Evolutionary conservation across 139 green algal species (phyloP).

Genomic region (Limnomonas spitsbergensis): DNA sequence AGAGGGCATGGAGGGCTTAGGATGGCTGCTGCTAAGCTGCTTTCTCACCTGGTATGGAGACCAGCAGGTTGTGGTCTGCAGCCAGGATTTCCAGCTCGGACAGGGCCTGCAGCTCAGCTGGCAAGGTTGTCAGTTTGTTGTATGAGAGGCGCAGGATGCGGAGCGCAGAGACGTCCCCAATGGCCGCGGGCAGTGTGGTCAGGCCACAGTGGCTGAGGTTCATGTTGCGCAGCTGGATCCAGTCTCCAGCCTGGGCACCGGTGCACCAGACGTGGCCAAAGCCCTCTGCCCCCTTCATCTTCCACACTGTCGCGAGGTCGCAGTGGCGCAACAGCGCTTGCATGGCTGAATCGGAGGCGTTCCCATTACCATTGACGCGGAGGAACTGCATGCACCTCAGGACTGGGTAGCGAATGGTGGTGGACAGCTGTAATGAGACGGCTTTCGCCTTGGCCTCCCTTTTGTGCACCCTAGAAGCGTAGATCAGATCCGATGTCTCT

Average conservation of each 20-base stretch:
- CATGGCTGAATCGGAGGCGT: conserved; percentile 32
- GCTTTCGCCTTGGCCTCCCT: too few species aligned
- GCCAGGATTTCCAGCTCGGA: conserved; percentile 48
- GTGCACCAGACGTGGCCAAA: conserved; percentile 42
- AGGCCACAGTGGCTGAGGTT: conserved; percentile 62
- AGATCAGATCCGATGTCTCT: too few species aligned
- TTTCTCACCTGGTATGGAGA: conserved; percentile 63
- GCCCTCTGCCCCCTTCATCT: conserved; percentile 53
- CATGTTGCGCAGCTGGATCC: conserved; percentile 49
- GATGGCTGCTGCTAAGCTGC: too few species aligned
- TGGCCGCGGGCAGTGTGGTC: conserved; percentile 32
- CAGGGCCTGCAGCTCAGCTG: conserved; percentile 33
- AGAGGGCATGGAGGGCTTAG: too few species aligned
- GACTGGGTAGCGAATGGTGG: conserved; percentile 18
- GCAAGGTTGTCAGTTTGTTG: conserved; percentile 53
- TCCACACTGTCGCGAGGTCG: conserved; percentile 40
- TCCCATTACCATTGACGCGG: background rate
- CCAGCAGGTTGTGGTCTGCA: conserved; percentile 79
- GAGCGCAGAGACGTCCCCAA: conserved; percentile 32
- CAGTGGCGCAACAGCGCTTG: conserved; percentile 43
- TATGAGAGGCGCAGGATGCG: conserved; percentile 45
- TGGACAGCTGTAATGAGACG: background rate
- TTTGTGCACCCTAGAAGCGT: too few species aligned
- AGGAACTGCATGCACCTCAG: conserved; percentile 25
- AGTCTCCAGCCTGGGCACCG: conserved; percentile 15